These are phyloP conservation scores for Colletotrichum tamarilloi DNA, from an alignment of 2,329 filamentous ascomycete genomes.

Conservation along the genomic window DNA sequence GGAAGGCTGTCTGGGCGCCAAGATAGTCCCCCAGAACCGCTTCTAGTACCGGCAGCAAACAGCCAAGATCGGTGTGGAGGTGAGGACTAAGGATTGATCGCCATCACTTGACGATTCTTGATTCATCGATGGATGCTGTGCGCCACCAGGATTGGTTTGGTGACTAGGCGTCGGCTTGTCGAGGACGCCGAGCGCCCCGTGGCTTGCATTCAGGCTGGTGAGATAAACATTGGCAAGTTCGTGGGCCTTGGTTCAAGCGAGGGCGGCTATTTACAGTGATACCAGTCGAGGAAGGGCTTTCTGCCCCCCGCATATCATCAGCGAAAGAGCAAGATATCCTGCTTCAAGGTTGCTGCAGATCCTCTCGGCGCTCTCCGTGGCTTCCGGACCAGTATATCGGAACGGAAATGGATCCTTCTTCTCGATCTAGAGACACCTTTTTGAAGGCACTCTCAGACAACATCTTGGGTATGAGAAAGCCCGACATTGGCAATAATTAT, in stretches of 20 bases:
- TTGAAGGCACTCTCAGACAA: background rate
- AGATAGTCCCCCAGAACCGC: background rate
- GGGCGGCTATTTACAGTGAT: background rate
- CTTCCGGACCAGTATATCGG: background rate
- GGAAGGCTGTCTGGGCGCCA: slow-evolving; percentile 26
- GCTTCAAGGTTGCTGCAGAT: background rate
- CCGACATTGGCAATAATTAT: background rate
- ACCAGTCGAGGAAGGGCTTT: background rate
- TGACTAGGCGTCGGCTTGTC: background rate
- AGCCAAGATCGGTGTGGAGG: background rate
- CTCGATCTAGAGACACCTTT: background rate
- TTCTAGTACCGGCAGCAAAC: background rate
- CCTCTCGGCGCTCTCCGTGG: background rate
- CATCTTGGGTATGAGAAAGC: background rate
- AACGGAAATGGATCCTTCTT: background rate
- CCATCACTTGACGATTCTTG: background rate
- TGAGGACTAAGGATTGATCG: background rate
- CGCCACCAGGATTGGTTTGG: background rate
- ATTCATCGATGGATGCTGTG: background rate
- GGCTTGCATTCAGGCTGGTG: background rate
- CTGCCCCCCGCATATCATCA: background rate
- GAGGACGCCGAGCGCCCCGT: background rate
- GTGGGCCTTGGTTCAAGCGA: background rate
- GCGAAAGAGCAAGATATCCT: background rate
- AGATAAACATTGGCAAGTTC: background rate